A percentile compares a stretch with the other conserved stretches of the same genome.
Conservation (phyloP, 2,329 filamentous ascomycete genomes). For the Aspergillus piperis region DNA sequence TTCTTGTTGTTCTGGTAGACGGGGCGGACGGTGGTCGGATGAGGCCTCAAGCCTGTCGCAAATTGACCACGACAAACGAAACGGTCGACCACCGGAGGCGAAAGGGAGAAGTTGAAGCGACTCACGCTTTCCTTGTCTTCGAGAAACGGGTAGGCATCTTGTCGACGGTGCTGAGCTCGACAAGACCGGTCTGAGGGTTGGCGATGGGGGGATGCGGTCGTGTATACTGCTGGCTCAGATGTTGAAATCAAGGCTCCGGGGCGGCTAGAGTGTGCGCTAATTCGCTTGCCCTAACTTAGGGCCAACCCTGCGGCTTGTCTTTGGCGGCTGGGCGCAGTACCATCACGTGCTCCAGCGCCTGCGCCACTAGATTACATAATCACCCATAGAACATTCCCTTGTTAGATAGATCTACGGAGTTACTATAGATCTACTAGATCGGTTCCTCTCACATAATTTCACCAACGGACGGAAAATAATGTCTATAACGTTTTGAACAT, state of each 20-base stretch:
- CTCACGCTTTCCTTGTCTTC: constrained; percentile 53
- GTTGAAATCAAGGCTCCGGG: constrained; percentile 39
- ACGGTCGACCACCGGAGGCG: constrained; percentile 18
- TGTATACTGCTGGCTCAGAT: constrained; percentile 34
- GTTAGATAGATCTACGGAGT: too few relatives aligned
- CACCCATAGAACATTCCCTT: too few relatives aligned
- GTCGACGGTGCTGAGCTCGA: constrained; percentile 44
- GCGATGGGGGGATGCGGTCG: constrained; percentile 38
- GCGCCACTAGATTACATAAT: background rate
- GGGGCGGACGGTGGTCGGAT: background rate
- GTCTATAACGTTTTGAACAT: too few relatives aligned
- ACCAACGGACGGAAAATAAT: too few relatives aligned
- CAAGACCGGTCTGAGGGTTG: constrained; percentile 41
- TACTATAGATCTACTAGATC: too few relatives aligned
- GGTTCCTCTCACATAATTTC: too few relatives aligned
- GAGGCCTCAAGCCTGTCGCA: constrained; percentile 13
- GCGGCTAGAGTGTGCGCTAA: constrained; percentile 42
- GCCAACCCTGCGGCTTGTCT: constrained; percentile 28
- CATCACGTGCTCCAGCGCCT: constrained; percentile 2
- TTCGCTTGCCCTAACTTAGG: constrained; percentile 41
- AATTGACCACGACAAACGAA: constrained; percentile 11
- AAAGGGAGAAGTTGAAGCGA: constrained; percentile 29
- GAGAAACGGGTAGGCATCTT: constrained; percentile 55
- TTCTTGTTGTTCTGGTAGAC: constrained; percentile 1
- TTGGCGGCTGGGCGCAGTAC: background rate